Base-by-base conservation (phyloP, 371 early-diverging fungal genomes). In the Apophysomyces trapeziformis region DNA sequence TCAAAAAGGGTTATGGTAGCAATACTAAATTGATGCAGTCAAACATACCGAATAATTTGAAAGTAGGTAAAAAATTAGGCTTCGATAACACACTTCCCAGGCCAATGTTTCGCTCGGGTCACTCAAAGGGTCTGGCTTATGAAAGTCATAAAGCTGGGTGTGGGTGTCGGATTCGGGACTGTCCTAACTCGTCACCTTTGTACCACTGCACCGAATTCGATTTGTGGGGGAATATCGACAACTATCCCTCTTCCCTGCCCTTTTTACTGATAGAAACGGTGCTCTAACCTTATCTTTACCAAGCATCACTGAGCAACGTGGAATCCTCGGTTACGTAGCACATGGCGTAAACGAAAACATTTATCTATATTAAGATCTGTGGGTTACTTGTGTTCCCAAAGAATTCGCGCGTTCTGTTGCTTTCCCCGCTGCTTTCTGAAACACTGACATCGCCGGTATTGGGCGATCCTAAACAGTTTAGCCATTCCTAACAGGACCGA, bases 61-160 rank as follows among this genome's bases (percentile, higher is more conserved):
- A n/a, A 16, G 54, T 16, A 21, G 54, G n/a, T 4, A 13, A 41
- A 8, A 41, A 41, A 41, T 21, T 21, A 50, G 54, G 54, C 21
- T 50, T 9, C 7, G 5, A 21, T 7, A 8, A 50, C 32, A 50
- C 54, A 7, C 16, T 21, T 50, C 54, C 54, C 54, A 50, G 54
- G 21, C 21, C 54, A 7, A n/a, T 50, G 11, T 50, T 21, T 50
- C 54, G 21, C 54, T 50, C 54, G 54, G 54, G 54, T 50, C 54
- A 18, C 54, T 21, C 8, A 41, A 41, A 41, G 41, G 41, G 41
- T 21, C 21, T 50, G 7, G 21, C 54, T 50, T 50, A 50, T 50
- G 54, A 50, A 18, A 18, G 9, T 50, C 54, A 50, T 50, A n/a
- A 26, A 26, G 32, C 3, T 26, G 32, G 32, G 32, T 2, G 32